A percentile compares a stretch with the other conserved stretches of the same genome.
Evolutionary conservation across 139 green algal genomes (phyloP).

Genomic region (Eudorina sp.): DNA sequence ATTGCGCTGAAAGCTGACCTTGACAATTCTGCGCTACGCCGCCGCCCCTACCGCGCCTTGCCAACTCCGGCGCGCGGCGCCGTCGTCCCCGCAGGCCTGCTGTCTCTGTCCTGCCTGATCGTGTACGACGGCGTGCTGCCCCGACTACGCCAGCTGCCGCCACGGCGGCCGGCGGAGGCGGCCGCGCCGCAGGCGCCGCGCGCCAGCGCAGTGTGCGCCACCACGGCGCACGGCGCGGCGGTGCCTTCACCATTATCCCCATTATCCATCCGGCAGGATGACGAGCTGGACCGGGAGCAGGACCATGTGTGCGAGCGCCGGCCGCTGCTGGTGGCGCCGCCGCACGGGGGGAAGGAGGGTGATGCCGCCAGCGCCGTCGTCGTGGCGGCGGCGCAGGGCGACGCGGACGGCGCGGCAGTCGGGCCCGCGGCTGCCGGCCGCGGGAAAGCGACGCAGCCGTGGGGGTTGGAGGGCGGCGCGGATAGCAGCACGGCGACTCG

Average conservation of each 20-base stretch:
- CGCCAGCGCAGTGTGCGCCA: neutral
- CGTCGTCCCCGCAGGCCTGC: neutral
- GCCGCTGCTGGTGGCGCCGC: constrained; percentile 8
- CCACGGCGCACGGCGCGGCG: neutral
- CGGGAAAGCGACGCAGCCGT: too few species aligned
- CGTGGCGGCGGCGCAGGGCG: neutral
- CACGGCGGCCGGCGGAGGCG: neutral
- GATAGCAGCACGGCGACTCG: too few species aligned
- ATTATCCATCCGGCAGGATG: too few species aligned
- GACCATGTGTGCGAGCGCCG: neutral
- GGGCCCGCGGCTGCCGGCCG: too few species aligned
- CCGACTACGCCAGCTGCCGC: neutral
- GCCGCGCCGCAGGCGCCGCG: too few species aligned
- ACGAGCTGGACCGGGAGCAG: neutral
- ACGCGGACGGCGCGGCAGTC: neutral
- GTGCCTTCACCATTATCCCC: neutral
- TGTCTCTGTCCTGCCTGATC: constrained; percentile 57
- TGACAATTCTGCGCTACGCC: too few species aligned
- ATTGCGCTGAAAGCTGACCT: too few species aligned
- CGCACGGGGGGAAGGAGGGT: neutral
- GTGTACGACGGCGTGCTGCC: constrained; percentile 67
- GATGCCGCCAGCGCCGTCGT: neutral
- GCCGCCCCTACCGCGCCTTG: too few species aligned
- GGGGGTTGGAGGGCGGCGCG: too few species aligned
- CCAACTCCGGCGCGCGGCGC: too few species aligned